These are phyloP conservation scores for Aspergillus sclerotialis DNA, from an alignment of 2,329 filamentous ascomycete species.

Conservation along the genomic window DNA sequence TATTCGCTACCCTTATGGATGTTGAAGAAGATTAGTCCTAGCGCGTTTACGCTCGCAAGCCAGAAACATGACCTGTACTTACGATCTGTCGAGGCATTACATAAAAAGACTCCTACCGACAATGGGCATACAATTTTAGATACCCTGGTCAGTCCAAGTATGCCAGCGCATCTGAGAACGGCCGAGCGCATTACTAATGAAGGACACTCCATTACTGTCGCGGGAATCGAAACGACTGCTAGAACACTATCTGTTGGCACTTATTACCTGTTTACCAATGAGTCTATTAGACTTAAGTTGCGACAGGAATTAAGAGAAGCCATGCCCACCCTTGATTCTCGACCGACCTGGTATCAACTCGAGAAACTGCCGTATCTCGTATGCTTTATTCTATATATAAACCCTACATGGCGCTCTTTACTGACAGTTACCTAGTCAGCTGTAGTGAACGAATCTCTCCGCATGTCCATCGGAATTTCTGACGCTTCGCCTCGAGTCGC, in stretches of 20 bases:
- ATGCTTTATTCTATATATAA: neutral
- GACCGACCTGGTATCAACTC: conserved; percentile 22
- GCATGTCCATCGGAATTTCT: conserved; percentile 34
- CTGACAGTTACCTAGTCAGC: conserved; percentile 5
- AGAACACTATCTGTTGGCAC: conserved; percentile 18
- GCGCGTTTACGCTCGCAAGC: conserved; percentile 7
- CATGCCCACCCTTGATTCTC: conserved; percentile 17
- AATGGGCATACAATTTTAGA: conserved; percentile 9
- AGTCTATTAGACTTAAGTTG: conserved; percentile 11
- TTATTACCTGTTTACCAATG: conserved; percentile 19
- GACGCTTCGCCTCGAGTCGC: conserved; percentile 21
- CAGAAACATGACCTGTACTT: conserved; percentile 11
- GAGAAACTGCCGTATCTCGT: conserved; percentile 37
- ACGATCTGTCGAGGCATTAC: conserved; percentile 4
- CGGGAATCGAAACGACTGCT: conserved; percentile 35
- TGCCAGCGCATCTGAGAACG: conserved; percentile 12
- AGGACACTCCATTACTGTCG: conserved; percentile 29
- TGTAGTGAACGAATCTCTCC: conserved; percentile 22
- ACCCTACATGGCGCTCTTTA: too few species aligned
- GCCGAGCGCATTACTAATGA: conserved; percentile 31
- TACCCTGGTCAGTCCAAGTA: conserved; percentile 6
- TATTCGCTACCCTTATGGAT: conserved; percentile 9
- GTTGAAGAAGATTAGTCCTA: conserved; percentile 8
- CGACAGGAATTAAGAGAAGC: conserved; percentile 21
- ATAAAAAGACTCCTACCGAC: conserved; percentile 1